phyloP scores from a whole-genome alignment of 2,329 filamentous ascomycete species.

The Aspergillus pseudoviridinutans region DNA sequence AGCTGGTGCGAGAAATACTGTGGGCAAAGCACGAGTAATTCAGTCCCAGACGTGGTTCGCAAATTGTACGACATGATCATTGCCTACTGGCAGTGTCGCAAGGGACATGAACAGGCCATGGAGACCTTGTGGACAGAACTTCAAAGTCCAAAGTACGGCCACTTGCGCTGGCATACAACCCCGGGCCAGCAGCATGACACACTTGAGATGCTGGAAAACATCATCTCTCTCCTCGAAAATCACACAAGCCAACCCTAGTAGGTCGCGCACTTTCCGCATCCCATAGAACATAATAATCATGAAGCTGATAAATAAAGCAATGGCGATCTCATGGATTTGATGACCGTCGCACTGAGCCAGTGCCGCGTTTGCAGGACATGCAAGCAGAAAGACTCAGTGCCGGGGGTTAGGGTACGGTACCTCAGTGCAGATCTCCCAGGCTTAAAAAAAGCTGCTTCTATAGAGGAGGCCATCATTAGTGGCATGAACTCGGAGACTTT shows the following conservation, averaged over 20 bases:
- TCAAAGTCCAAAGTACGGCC: not conserved
- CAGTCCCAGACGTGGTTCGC: constrained; percentile 10
- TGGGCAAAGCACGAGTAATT: not conserved
- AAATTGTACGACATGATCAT: constrained; percentile 8
- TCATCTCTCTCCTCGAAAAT: constrained; percentile 5
- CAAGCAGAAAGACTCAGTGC: not conserved
- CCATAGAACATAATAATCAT: not conserved
- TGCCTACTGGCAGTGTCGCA: constrained; percentile 14
- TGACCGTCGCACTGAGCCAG: not conserved
- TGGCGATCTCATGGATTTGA: not conserved
- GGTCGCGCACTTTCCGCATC: not conserved
- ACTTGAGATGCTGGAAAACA: constrained; percentile 12
- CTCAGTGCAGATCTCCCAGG: not conserved
- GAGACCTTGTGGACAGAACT: constrained; percentile 5
- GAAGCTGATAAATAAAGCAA: not conserved
- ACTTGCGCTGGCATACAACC: not conserved
- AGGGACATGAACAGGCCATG: constrained; percentile 1
- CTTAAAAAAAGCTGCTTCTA: not conserved
- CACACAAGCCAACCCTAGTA: not conserved
- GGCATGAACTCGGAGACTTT: not conserved
- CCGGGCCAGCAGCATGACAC: constrained; percentile 12
- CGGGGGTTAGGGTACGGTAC: not conserved
- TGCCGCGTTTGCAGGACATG: not conserved
- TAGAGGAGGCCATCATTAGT: not conserved
- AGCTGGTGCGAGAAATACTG: constrained; percentile 18